phyloP scores from a whole-genome alignment of 1,284 basidiomycete species.

The Omphalotus olearius region DNA sequence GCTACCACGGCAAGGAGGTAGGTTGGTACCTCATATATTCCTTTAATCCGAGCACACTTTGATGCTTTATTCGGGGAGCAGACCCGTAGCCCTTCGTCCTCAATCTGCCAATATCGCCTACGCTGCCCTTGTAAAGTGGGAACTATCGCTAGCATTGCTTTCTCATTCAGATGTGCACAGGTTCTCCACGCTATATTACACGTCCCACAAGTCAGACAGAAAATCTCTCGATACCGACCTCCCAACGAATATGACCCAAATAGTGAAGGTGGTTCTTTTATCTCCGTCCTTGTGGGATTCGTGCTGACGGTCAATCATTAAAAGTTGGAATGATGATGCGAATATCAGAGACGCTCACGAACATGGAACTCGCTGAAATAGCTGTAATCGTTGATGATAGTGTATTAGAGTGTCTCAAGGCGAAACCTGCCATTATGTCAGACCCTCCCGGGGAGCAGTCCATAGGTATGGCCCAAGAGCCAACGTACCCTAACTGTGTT shows the following conservation, averaged over 20 bases:
- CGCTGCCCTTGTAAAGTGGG: constrained; percentile 42
- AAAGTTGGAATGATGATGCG: constrained; percentile 16
- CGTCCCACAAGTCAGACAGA: constrained; percentile 60
- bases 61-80: constrained; percentile 21
- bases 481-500: neutral
- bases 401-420: constrained; percentile 28
- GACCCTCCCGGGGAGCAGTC: constrained; percentile 27
- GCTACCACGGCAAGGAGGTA: constrained; percentile 49
- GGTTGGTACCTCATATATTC: constrained; percentile 35
- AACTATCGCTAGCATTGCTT: neutral
- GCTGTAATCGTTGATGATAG: constrained; percentile 33
- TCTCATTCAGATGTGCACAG: constrained; percentile 20
- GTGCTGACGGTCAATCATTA: too few relatives aligned
- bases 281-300: neutral
- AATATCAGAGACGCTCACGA: constrained; percentile 59
- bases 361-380: constrained; percentile 51
- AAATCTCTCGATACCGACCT: constrained; percentile 44
- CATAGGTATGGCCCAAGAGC: constrained; percentile 22
- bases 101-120: constrained; percentile 47
- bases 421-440: constrained; percentile 21
- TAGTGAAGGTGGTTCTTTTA: constrained; percentile 11
- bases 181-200: constrained; percentile 60
- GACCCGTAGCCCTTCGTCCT: constrained; percentile 63
- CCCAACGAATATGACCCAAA: constrained; percentile 24
- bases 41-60: neutral